Evolutionary conservation across 441 rosid genomes (phyloP), one percentile per base, ranked within the genome.

Genomic region (Sinapis alba): DNA sequence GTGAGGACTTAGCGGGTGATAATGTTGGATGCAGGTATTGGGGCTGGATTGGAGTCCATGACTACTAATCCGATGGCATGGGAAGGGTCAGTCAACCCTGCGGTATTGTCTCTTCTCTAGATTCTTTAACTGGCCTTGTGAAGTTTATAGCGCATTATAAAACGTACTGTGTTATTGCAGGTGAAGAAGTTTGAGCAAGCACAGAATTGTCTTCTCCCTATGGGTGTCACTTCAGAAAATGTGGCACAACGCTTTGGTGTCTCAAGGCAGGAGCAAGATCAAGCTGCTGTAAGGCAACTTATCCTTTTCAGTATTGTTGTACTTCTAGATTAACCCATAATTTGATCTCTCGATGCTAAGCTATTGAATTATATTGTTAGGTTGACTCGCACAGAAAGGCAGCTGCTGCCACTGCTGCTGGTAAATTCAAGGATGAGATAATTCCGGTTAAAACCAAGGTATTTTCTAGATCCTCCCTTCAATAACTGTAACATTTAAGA

Each of bases 11-110:
- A 69, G 41, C 76, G 70, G 32, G 38, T 0, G 20, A 60, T 23
- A 11, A 65, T 59, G 9, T 51, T 50, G 10, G 63, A 28, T 72
- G 50, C 61, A 96, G 99, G 99, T 62, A 92, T 96, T 75, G 99
- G 96, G 34, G 99, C 99, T 82, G 99, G 99, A 5, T 71, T 96
- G 87, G 99, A 96, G 83, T 91, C 97, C 58, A 93, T 96, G 99
- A 96, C 97, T 54, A 16, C 72, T 38, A 91, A 90, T 78, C 90
- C 89, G n/a, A 85, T 90, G 97, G 84, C 89, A 66, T 88, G 93
- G 92, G 89, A 85, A 63, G 90, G 93, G 32, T 85, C 91, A 62
- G 89, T 90, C 70, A 96, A 96, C 78, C 99, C 99, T 67, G 93
- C 86, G 80, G 99, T 96, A 89, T 18, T 62, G 32, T 65, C 58